Percentiles rank a stretch among this genome's conserved stretches.
These are phyloP conservation scores for Blastobotrys indianensis DNA, from an alignment of 1,139 yeast species.

Conservation along the genomic window DNA sequence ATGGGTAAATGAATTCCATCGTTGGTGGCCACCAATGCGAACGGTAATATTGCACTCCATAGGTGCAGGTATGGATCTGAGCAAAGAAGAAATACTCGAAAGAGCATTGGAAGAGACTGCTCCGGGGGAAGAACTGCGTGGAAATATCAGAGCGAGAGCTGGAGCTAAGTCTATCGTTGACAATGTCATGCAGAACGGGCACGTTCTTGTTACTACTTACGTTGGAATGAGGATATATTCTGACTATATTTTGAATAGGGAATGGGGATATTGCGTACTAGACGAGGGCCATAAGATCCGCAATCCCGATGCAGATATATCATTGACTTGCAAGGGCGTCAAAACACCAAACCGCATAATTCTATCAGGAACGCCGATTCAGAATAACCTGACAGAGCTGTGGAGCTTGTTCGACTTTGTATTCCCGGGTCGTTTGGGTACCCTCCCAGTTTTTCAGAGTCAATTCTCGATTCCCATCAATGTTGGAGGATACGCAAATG, in stretches of 20 bases:
- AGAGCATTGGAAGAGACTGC: constrained; percentile 43
- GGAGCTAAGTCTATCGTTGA: constrained; percentile 42
- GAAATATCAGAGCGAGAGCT: constrained; percentile 18
- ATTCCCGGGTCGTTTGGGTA: constrained; percentile 90
- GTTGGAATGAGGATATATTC: constrained; percentile 82
- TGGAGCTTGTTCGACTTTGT: constrained; percentile 96
- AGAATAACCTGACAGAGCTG: constrained; percentile 80
- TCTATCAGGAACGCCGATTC: constrained; percentile 93
- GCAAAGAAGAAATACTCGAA: constrained; percentile 49
- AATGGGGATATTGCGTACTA: constrained; percentile 86
- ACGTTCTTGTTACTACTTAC: constrained; percentile 83
- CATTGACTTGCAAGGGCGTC: constrained; percentile 76
- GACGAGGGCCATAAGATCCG: constrained; percentile 97
- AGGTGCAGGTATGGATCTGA: constrained; percentile 73
- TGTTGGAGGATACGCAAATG: constrained; percentile 98
- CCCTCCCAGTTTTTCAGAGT: constrained; percentile 87
- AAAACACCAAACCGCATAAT: constrained; percentile 79
- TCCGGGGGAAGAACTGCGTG: constrained; percentile 35
- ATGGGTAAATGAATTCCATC: constrained; percentile 93
- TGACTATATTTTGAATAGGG: constrained; percentile 54
- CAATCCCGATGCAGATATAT: constrained; percentile 87
- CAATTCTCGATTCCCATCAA: constrained; percentile 92
- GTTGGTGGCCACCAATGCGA: constrained; percentile 97
- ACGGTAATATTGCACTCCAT: constrained; percentile 84
- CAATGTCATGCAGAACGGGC: constrained; percentile 54